Evolutionary conservation across 192 early-diverging fungal species (phyloP), one percentile per base, ranked within the genome.

Genomic region (Paraglomus occultum): DNA sequence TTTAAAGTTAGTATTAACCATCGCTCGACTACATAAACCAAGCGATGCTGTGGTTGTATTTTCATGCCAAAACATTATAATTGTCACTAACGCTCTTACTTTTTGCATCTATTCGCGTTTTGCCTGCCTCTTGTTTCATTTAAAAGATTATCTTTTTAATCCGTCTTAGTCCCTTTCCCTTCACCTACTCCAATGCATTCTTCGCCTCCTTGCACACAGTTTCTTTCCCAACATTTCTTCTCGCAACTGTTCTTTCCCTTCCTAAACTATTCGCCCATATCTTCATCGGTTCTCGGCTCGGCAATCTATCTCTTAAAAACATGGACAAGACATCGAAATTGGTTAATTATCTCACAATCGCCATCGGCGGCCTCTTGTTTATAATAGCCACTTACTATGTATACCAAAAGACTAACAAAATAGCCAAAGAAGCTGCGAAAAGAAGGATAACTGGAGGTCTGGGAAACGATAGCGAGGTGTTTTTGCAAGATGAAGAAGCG

Each of bases 111-210:
- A 31, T 31, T 31, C 31, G 31, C 31, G 3, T 31, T 31, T n/a
- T n/a, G n/a, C n/a, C n/a, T 31, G 31, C 31, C 31, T 3, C 31
- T 31, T 31, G 6, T 18, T 44, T 44, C 10, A 20, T 18, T 63
- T 46, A 47, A 6, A 17, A 63, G 61, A 46, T 63, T 8, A 63
- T 63, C 9, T 48, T 63, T 31, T 48, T 63, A 48, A 63, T 63
- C 44, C 8, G 61, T 38, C 43, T 63, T 4, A 48, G 61, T 20
- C 61, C 61, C 3, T 63, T 63, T n/a, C 61, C 61, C 20, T 47
- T 45, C n/a, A 40, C 61, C 7, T 63, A 44, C n/a, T 63, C 61
- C 44, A 63, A 63, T 63, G 61, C 61, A 63, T 63, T 63, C 43
- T 63, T 63, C 48, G 61, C 40, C n/a, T 20, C 44, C 20, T 20